These are phyloP conservation scores for Darksidea phi DNA, from an alignment of 495 filamentous ascomycete species.

Conservation along the genomic window DNA sequence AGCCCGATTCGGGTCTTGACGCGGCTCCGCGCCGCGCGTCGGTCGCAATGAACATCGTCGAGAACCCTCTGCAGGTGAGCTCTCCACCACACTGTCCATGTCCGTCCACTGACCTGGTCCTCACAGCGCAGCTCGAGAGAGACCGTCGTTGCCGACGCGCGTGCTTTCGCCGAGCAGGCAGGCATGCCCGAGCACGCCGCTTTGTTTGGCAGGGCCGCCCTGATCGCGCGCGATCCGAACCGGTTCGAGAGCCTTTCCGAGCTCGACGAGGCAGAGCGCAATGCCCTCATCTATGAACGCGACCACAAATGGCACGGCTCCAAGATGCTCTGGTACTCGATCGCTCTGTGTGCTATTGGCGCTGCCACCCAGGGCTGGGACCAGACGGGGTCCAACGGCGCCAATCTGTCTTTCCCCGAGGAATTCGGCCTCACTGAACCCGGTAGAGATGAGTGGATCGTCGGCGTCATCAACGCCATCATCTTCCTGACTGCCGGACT, in stretches of 20 bases:
- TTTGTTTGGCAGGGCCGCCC: slow-evolving; percentile 50
- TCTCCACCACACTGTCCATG: not conserved
- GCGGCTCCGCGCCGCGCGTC: slow-evolving; percentile 32
- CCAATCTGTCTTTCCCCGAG: slow-evolving; percentile 36
- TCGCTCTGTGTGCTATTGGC: slow-evolving; percentile 44
- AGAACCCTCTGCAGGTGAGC: slow-evolving; percentile 49
- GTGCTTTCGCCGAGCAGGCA: slow-evolving; percentile 43
- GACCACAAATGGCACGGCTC: slow-evolving; percentile 55
- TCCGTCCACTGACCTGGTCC: not conserved
- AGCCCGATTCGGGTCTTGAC: not conserved
- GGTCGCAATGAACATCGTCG: slow-evolving; percentile 46
- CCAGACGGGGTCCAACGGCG: slow-evolving; percentile 43
- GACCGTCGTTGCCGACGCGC: slow-evolving; percentile 44
- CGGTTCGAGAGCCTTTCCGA: slow-evolving; percentile 46
- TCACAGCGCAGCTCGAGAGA: slow-evolving; percentile 42
- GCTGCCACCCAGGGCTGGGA: slow-evolving; percentile 39
- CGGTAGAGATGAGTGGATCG: slow-evolving; percentile 43
- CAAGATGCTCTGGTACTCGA: slow-evolving; percentile 55
- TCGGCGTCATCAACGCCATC: slow-evolving; percentile 52
- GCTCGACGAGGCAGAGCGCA: slow-evolving; percentile 49
- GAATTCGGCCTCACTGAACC: slow-evolving; percentile 32
- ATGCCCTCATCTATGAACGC: slow-evolving; percentile 43
- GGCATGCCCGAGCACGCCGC: slow-evolving; percentile 47
- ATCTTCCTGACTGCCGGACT: slow-evolving; percentile 47
- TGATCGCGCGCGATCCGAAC: slow-evolving; percentile 52